Base-by-base conservation (phyloP, 306 rosid species). In the Oxytropis ochrocephala region DNA sequence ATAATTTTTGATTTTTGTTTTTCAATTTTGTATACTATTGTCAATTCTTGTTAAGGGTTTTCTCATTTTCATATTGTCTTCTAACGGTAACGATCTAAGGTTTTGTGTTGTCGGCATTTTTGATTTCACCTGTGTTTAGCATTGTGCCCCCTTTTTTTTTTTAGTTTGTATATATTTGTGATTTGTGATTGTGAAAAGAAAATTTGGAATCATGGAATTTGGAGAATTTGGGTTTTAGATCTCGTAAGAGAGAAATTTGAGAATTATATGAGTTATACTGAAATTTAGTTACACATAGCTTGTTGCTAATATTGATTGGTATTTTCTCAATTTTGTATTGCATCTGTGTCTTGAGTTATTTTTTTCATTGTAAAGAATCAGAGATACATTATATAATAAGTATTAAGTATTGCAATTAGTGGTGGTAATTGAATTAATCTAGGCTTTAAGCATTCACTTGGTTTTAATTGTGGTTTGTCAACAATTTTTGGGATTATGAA, bases 351-450 rank as follows among this genome's bases (percentile, higher is more conserved):
- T 36, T 64, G 48, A 30, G 38, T 62, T 53, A 8, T 47, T 13
- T 56, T 55, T 56, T 55, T 12, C 14, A 6, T 36, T 48, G 27
- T 19, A 0, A 18, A 6, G 43, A 13, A 2, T 16, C 6, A 1
- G 39, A 6, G 8, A 59, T 19, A 16, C 1, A 52, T 6, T 30
- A 11, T 64, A 24, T 24, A 24, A 24, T 24, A 21, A 21, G 24
- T 21, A 17, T 24, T 42, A 27, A 19, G 7, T 24, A 30, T 35
- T 76, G 29, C 5, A 38, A 21, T 39, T n/a, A 67, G 72, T 29
- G 3, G 27, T 67, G 66, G 62, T 52, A n/a, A n/a, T 39, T 76
- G 21, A 61, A 30, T 19, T 72, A 55, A 61, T 72, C 43, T 67
- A 30, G 65, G 64, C 3, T 44, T 52, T 52, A 65, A 48, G 33